A percentile compares a stretch with the other conserved stretches of the same genome.
Conservation (phyloP, 2,329 filamentous ascomycete genomes). For the Mycosphaerelloides madeirae region DNA sequence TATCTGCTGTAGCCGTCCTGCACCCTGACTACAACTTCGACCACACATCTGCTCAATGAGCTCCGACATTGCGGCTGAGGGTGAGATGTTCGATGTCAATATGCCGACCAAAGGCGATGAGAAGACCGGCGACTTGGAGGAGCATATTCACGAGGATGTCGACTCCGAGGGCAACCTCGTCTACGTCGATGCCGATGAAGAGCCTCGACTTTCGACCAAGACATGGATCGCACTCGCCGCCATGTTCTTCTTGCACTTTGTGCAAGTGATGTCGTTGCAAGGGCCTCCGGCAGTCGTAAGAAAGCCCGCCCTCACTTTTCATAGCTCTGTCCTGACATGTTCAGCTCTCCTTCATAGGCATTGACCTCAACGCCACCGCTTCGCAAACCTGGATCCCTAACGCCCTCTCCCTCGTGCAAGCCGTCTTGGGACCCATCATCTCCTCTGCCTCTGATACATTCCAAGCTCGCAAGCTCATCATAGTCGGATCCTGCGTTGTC, state of each 20-base stretch:
- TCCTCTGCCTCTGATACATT: constrained; percentile 17
- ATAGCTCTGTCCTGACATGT: too few species aligned
- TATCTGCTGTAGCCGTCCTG: too few species aligned
- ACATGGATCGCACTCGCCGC: constrained; percentile 13
- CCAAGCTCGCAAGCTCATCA: constrained; percentile 15
- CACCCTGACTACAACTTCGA: too few species aligned
- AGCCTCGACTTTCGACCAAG: constrained; percentile 12
- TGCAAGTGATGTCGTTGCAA: constrained; percentile 14
- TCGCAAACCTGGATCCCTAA: constrained; percentile 17
- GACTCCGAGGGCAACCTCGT: neutral
- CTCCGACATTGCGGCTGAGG: too few species aligned
- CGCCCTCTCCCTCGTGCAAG: constrained; percentile 15
- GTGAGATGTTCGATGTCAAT: too few species aligned
- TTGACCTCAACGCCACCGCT: constrained; percentile 4
- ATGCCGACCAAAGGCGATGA: too few species aligned
- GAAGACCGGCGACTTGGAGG: too few species aligned
- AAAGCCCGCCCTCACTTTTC: too few species aligned
- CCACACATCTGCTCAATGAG: too few species aligned
- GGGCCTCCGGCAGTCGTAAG: constrained; percentile 14
- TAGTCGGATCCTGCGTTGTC: constrained; percentile 18
- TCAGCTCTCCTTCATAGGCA: constrained; percentile 11
- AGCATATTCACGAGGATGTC: neutral
- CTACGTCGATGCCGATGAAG: constrained; percentile 10
- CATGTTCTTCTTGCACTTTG: constrained; percentile 14
- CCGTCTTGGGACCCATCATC: constrained; percentile 13